Conservation (phyloP, 2,329 filamentous ascomycete genomes). For the Hymenoscyphus linearis region DNA sequence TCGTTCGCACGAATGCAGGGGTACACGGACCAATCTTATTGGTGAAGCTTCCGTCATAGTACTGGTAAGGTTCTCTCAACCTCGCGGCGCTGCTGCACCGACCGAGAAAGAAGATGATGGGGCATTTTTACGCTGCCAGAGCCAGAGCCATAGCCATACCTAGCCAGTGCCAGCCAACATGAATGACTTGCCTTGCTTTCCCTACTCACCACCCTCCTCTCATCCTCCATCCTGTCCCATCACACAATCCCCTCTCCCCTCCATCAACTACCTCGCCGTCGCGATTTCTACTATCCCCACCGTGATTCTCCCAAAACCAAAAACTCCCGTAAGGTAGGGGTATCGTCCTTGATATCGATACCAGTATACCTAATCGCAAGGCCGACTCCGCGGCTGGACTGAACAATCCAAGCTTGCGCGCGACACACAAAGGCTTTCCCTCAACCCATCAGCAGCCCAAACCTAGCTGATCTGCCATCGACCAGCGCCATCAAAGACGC, state of each 20-base stretch:
- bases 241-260: neutral
- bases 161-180: slow-evolving; percentile 1
- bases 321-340: neutral
- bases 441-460: slow-evolving; percentile 10
- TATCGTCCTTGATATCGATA: neutral
- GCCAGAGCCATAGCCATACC: neutral
- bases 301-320: neutral
- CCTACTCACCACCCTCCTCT: neutral
- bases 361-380: slow-evolving; percentile 4
- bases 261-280: neutral
- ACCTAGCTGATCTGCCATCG: slow-evolving; percentile 10
- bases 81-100: neutral
- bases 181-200: neutral
- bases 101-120: neutral
- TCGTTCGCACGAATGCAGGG: neutral
- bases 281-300: neutral
- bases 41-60: too few species aligned
- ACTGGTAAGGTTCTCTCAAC: neutral
- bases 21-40: neutral
- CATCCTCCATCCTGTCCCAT: neutral
- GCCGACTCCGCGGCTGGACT: slow-evolving; percentile 4
- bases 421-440: slow-evolving; percentile 12
- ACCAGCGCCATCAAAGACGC: slow-evolving; percentile 10
- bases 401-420: slow-evolving; percentile 6
- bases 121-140: neutral